Evolutionary conservation across 2,329 filamentous ascomycete species (phyloP), one percentile per base, ranked within the genome.

Genomic region (Stachybotrys echinatus): DNA sequence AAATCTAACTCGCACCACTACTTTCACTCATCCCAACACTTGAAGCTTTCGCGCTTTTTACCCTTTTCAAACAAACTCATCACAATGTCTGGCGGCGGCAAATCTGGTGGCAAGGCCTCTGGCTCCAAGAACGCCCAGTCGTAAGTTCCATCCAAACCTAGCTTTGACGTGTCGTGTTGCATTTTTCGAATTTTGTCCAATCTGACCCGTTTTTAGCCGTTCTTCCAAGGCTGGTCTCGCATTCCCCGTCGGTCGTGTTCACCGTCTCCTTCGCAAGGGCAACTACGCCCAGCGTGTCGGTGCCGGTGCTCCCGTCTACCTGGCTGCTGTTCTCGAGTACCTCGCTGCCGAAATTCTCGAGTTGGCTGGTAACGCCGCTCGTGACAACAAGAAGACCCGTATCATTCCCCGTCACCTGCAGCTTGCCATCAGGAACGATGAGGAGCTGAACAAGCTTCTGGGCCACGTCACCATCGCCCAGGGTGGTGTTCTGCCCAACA

Each of bases 381-480:
- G 94, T 65, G 94, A 99, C 80, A 96, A 97, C 87, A 99, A 99
- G 89, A 97, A 97, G 88, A 99, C 92, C 59, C 92, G 94, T 88
- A 99, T 99, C 79, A 99, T 97, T 55, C 94, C 94, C 59, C 91
- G 94, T 75, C 94, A 99, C 76, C 85, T 99, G 45, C 94, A 99
- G 81, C 90, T 99, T 64, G 94, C 94, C 76, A 99, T 99, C 80
- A 87, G 94, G 69, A 96, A 96, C 79, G 92, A 97, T 74, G 92
- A 97, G 84, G 94, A 99, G 78, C 75, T 97, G 88, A 96, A 97
- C 88, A 97, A 96, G 84, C 87, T 95, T 56, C 82, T 96, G 58
- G 92, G 92, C 52, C 90, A 95, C 72, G 91, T 96, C 75, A 96
- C 91, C 71, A 96, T 96, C 66, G 91, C 92, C 72, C 92, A 96